Base-by-base conservation (phyloP, 1,284 basidiomycete species). In the Leccinum variabile region DNA sequence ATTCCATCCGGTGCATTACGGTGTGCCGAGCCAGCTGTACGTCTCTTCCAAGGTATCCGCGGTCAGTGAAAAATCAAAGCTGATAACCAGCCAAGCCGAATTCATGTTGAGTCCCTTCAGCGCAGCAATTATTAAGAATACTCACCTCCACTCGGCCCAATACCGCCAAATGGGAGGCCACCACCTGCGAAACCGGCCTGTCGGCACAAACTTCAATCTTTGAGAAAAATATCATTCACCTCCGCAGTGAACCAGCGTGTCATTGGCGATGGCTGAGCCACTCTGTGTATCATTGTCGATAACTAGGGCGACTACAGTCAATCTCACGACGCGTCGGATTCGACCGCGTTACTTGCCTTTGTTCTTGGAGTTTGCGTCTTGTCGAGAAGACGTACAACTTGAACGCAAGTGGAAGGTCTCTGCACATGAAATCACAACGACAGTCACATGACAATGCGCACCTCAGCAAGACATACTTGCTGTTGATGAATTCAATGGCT, bases 371-470 rank as follows among this genome's bases (percentile, higher is more conserved):
- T 73, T 75, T 1, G 80, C 68, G 68, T 89, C 83, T 59, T 82
- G 75, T 1, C 3, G 89, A 81, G 77, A 94, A 95, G 39, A 92
- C 84, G 69, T 95, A 94, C 13, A n/a, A n/a, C n/a, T n/a, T n/a
- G n/a, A 94, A 75, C 0, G 87, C 84, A 7, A 95, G 81, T 3
- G 93, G 91, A 66, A 92, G 86, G 59, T 91, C 90, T 54, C 88
- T 89, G 64, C 2, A 44, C n/a, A 18, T 18, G 41, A 10, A n/a
- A 44, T 44, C n/a, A 44, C 41, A 11, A 44, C 3, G n/a, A 18
- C n/a, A 10, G 41, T 18, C 5, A n/a, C n/a, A n/a, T n/a, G n/a
- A n/a, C n/a, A n/a, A 18, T 44, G 41, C 3, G 22, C 3, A 56
- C 13, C 9, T 25, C 7, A 18, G 30, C 18, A 54, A 18, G 5